Evolutionary conservation across 257 asterid species (phyloP), one percentile per base, ranked within the genome.

Genomic region (Catharanthus roseus): DNA sequence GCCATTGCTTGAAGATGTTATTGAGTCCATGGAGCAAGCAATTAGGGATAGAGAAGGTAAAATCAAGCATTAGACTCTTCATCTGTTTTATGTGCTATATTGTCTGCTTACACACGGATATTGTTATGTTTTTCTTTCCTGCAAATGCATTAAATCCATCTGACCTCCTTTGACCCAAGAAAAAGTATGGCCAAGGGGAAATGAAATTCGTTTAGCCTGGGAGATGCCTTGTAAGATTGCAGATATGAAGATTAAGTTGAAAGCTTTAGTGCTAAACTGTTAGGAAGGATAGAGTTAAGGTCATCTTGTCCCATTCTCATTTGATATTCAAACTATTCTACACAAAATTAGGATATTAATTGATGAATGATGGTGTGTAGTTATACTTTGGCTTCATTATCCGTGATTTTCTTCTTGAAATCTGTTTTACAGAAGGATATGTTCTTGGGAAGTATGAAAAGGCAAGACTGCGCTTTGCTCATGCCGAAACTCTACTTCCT

Each of bases 11-110:
- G 83, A 78, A 77, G 97, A 95, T 86, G 95, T 95, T 66, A 72
- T 95, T 75, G 90, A 78, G 81, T 89, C 99, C 7, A 95, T 95
- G 97, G 96, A 95, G 75, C 88, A 82, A 77, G 96, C 97, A 82
- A 87, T 91, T 51, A 88, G 81, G 73, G 92, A 87, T 72, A 83
- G 78, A 51, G 97, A 95, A 91, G 91, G 98, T 87, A 74, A 73
- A 23, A 63, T 44, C 34, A 15, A 38, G 33, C 44, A 50, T 7
- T 41, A 1, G 36, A 19, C n/a, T 51, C 16, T 7, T 7, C 3
- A 3, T 9, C 47, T 42, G 47, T 42, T 50, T 23, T 19, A 28
- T 38, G 42, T 38, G 8, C 42, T 38, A 38, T 38, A 38, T 38
- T 63, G 31, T 68, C 23, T 56, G 23, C 58, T 80, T 64, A 29